phyloP scores from a whole-genome alignment of 371 early-diverging fungal genomes.

The Haplosporangium sp. region DNA sequence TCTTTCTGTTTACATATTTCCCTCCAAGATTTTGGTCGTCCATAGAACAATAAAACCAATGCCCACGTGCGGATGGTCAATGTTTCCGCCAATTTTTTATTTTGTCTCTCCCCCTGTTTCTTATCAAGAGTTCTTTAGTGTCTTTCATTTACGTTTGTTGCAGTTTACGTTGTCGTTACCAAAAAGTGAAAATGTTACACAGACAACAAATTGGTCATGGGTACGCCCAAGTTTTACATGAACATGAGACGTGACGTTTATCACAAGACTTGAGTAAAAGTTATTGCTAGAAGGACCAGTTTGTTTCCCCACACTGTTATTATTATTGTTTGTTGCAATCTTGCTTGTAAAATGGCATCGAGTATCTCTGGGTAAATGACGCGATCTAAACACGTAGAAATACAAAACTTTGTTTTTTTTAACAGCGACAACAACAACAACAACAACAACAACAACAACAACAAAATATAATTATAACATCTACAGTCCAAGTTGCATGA shows the following conservation, averaged over 20 bases:
- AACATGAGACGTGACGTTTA: not conserved
- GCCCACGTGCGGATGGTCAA: too few species aligned
- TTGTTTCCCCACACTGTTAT: not conserved
- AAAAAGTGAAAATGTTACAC: too few species aligned
- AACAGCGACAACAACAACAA: not conserved
- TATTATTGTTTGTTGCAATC: not conserved
- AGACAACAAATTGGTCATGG: not conserved
- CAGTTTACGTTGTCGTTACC: too few species aligned
- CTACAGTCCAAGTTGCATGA: conserved; percentile 66
- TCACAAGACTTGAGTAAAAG: not conserved
- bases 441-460: not conserved
- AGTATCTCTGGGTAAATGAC: conserved; percentile 36
- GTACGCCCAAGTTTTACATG: not conserved
- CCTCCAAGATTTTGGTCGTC: too few species aligned
- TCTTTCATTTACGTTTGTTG: too few species aligned
- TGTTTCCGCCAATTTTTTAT: too few species aligned
- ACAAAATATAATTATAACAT: conserved; percentile 10
- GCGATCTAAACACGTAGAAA: conserved; percentile 25
- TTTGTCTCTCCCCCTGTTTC: too few species aligned
- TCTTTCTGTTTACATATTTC: too few species aligned
- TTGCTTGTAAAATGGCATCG: conserved; percentile 17
- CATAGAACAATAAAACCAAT: too few species aligned
- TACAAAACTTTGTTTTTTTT: not conserved
- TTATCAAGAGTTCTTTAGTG: too few species aligned
- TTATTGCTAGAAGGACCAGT: not conserved